phyloP scores from a whole-genome alignment of 371 early-diverging fungal genomes.

The Blastocladiella emersonii region DNA sequence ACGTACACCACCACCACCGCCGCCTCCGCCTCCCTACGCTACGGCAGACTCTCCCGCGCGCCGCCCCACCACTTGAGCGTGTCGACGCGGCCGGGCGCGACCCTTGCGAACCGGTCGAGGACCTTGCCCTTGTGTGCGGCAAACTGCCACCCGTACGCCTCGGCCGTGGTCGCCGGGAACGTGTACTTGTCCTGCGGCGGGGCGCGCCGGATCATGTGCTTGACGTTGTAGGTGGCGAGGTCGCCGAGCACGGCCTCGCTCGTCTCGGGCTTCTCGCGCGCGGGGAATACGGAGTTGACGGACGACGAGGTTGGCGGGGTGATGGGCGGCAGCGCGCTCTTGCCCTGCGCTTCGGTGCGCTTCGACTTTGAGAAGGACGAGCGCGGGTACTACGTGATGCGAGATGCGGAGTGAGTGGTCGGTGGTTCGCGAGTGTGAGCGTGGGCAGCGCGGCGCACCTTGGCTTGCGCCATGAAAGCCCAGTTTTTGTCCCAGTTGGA shows the following conservation, averaged over 20 bases:
- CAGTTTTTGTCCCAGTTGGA: conserved; percentile 2
- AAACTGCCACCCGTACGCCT: background rate
- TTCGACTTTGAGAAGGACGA: background rate
- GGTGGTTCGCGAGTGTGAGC: background rate
- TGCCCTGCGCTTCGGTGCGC: background rate
- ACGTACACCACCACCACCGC: too few relatives aligned
- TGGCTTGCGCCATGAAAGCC: background rate
- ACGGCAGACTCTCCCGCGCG: background rate
- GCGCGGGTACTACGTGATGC: background rate
- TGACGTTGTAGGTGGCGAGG: background rate
- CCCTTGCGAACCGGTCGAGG: background rate
- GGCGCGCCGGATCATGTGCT: background rate
- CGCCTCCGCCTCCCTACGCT: too few relatives aligned
- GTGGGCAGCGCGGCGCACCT: background rate
- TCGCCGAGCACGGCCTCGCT: background rate
- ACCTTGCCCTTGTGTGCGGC: background rate
- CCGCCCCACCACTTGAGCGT: background rate
- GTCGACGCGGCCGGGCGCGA: background rate
- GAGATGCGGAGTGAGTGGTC: background rate
- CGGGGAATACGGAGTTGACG: background rate
- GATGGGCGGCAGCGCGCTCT: background rate
- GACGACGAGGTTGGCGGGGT: background rate
- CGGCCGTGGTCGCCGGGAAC: conserved; percentile 3
- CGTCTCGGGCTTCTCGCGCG: too few relatives aligned
- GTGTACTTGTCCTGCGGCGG: background rate